phyloP scores from a whole-genome alignment of 2,329 filamentous ascomycete species.

The Aureobasidium uvarum region DNA sequence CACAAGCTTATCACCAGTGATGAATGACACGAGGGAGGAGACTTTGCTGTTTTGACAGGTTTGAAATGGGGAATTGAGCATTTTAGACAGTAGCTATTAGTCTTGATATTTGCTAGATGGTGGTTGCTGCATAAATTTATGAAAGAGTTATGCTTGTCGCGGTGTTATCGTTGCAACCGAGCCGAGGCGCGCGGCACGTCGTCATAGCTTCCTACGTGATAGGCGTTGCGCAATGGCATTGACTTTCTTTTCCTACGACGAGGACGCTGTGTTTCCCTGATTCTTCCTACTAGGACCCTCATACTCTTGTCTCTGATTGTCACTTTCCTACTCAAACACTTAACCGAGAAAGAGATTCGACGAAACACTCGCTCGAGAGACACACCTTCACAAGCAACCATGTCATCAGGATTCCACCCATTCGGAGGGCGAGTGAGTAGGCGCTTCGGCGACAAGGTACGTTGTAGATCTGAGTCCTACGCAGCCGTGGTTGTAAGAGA shows the following conservation, averaged over 20 bases:
- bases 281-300: not conserved
- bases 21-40: not conserved
- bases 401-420: constrained; percentile 49
- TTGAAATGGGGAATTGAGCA: not conserved
- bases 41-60: not conserved
- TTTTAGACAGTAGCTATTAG: not conserved
- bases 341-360: not conserved
- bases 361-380: not conserved
- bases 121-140: not conserved
- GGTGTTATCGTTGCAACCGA: not conserved
- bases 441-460: constrained; percentile 53
- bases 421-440: constrained; percentile 53
- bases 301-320: not conserved
- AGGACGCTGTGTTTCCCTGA: not conserved
- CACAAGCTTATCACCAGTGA: constrained; percentile 11
- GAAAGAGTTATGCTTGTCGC: not conserved
- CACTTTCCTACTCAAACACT: too few species aligned
- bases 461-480: constrained; percentile 24
- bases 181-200: constrained; percentile 14
- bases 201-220: constrained; percentile 13
- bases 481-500: constrained; percentile 25
- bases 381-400: not conserved
- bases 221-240: not conserved
- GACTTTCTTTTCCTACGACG: constrained; percentile 11
- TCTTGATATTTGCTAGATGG: constrained; percentile 6